These are phyloP conservation scores for Podaxis pistillaris DNA, from an alignment of 768 basidiomycete genomes.

Conservation along the genomic window DNA sequence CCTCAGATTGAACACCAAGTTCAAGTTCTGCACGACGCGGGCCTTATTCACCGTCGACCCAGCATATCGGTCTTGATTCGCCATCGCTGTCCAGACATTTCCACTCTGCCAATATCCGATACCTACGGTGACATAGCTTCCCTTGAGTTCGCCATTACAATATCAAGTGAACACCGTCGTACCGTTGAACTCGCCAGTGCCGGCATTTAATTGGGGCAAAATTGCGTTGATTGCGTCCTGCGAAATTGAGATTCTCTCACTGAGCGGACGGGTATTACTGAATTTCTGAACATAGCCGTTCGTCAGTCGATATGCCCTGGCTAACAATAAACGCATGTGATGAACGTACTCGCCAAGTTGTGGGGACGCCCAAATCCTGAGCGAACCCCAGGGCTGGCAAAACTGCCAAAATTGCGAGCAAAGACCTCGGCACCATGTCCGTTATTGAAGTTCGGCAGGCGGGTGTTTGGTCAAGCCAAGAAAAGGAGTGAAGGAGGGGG, in stretches of 20 bases:
- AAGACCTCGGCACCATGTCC: background rate
- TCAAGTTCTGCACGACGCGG: slow-evolving; percentile 37
- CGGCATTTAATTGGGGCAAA: slow-evolving; percentile 32
- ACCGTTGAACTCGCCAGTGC: slow-evolving; percentile 44
- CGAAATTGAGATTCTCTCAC: slow-evolving; percentile 40
- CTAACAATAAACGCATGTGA: background rate
- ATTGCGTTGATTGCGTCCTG: slow-evolving; percentile 42
- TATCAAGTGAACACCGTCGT: slow-evolving; percentile 5
- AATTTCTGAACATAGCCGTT: slow-evolving; percentile 32
- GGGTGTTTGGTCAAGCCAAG: background rate
- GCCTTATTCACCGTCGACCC: slow-evolving; percentile 36
- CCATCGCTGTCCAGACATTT: slow-evolving; percentile 50
- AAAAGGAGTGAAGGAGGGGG: background rate
- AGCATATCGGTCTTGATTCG: slow-evolving; percentile 42
- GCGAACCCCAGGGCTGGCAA: background rate
- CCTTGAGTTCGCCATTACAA: background rate
- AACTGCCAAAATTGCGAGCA: background rate
- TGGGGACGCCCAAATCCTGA: slow-evolving; percentile 25
- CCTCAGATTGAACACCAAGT: slow-evolving; percentile 36
- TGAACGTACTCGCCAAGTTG: slow-evolving; percentile 43
- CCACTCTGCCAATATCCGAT: slow-evolving; percentile 54
- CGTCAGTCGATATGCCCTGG: background rate
- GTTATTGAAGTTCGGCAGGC: background rate
- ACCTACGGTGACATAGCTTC: slow-evolving; percentile 24
- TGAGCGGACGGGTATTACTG: slow-evolving; percentile 33